Evolutionary conservation across 164 flowering plant genomes (phyloP).

Genomic region (Vitis rotundifolia): DNA sequence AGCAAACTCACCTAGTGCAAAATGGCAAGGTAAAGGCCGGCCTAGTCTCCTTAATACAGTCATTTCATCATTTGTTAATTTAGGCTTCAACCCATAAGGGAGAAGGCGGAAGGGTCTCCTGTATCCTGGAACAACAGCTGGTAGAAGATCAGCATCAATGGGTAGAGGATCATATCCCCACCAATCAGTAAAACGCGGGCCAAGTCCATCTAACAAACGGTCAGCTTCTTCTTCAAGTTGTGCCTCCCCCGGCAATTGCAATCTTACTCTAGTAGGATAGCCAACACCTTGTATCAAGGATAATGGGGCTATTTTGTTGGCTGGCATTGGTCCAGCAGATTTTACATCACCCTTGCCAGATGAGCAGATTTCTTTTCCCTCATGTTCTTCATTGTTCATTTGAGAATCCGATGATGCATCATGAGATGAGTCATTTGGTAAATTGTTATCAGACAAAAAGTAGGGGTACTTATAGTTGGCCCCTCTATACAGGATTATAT

Average conservation of each 20-base stretch:
- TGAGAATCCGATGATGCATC: constrained; percentile 14
- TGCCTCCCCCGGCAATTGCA: constrained; percentile 80
- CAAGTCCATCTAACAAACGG: constrained; percentile 77
- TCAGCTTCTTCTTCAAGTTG: constrained; percentile 81
- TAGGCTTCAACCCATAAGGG: constrained; percentile 81
- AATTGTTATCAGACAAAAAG: constrained; percentile 38
- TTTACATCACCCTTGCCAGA: constrained; percentile 19
- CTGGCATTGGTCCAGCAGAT: constrained; percentile 20
- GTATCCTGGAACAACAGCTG: constrained; percentile 77
- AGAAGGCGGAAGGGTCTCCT: constrained; percentile 92
- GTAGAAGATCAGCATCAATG: constrained; percentile 94
- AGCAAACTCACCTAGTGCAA: constrained; percentile 72
- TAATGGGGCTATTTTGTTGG: constrained; percentile 21
- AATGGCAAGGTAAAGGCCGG: constrained; percentile 83
- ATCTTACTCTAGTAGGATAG: constrained; percentile 65
- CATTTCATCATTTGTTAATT: constrained; percentile 91
- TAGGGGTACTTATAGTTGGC: constrained; percentile 82
- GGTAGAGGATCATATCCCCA: constrained; percentile 97
- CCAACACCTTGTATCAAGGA: constrained; percentile 77
- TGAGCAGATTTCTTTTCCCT: constrained; percentile 18
- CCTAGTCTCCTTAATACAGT: constrained; percentile 81
- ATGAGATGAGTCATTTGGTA: constrained; percentile 21
- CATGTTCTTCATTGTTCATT: constrained; percentile 17
- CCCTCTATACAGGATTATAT: constrained; percentile 81
- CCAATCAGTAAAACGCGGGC: constrained; percentile 95